A percentile compares a stretch with the other conserved stretches of the same genome.
Conservation (phyloP, 495 filamentous ascomycete genomes). For the Friedmanniomyces simplex region DNA sequence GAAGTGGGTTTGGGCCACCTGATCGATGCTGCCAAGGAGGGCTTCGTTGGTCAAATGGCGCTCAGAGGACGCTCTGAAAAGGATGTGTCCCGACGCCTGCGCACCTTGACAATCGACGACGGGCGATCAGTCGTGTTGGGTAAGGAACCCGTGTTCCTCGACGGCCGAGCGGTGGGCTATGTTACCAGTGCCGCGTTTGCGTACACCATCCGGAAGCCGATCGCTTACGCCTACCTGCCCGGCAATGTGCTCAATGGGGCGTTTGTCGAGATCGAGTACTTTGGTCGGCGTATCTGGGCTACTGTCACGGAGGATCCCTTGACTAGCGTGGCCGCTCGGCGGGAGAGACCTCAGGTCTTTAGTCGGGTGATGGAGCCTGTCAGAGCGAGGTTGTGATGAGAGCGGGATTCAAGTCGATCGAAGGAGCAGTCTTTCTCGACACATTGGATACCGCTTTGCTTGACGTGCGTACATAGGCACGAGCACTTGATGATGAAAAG, state of each 20-base stretch:
- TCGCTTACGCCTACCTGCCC: slow-evolving; percentile 41
- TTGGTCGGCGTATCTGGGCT: slow-evolving; percentile 36
- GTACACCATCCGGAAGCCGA: slow-evolving; percentile 36
- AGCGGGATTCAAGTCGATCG: not conserved
- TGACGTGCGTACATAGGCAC: no score
- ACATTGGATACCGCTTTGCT: no score
- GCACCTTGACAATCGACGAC: slow-evolving; percentile 38
- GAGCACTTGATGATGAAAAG: no score
- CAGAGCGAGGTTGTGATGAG: not conserved
- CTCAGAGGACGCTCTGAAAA: slow-evolving; percentile 25
- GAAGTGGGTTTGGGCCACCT: slow-evolving; percentile 36
- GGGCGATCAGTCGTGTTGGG: slow-evolving; percentile 38
- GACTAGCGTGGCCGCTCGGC: slow-evolving; percentile 20
- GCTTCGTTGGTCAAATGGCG: slow-evolving; percentile 35
- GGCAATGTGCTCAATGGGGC: slow-evolving; percentile 28
- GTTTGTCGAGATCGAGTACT: slow-evolving; percentile 40
- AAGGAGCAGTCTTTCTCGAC: no score
- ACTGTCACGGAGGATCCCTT: slow-evolving; percentile 33
- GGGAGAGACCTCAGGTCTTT: not conserved
- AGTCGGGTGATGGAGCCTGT: not conserved
- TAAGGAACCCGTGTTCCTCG: slow-evolving; percentile 40
- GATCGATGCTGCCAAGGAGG: slow-evolving; percentile 30
- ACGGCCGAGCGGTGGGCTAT: slow-evolving; percentile 35
- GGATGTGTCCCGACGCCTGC: slow-evolving; percentile 27
- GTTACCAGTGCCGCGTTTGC: slow-evolving; percentile 41